Base-by-base conservation (phyloP, 345 rosid species). In the Viola odorata region DNA sequence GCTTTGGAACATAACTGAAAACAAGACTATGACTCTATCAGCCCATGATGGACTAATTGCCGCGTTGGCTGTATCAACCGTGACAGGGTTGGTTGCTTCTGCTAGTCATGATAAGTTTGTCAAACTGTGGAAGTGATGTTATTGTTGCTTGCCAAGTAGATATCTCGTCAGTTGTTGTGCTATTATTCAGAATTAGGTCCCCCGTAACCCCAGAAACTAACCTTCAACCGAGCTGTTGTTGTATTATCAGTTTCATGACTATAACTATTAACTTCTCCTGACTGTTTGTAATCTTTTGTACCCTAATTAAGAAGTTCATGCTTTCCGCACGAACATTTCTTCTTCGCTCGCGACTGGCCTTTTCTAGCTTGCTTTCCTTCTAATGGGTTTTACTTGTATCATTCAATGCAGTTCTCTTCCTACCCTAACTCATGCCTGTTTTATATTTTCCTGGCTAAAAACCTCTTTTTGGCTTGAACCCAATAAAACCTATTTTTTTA, bases 101-200 rank as follows among this genome's bases (percentile, higher is more conserved):
- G 99, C 96, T 3, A 88, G 99, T 75, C 97, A 94, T 6, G 97
- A 94, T 73, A 86, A 85, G 81, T 67, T 62, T 53, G 88, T 94
- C 66, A 94, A 94, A 83, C 78, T 94, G 45, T 94, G 99, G 99
- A 94, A 86, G 73, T 88, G 74, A 80, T 39, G 10, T n/a, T 40
- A 16, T 36, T 37, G 40, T 47, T 37, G 32, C 32, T 23, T 2
- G 50, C 16, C 15, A 8, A 16, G 8, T 38, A 7, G 4, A 3
- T 48, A 9, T 8, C n/a, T 11, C 42, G 17, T 42, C 23, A 11
- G 37, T 36, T 45, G 6, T 49, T 15, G 32, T 62, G 58, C 51
- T 41, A 53, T 60, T 49, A 15, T 58, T 13, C 11, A 23, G 37
- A 64, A 23, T 42, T 55, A 50, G 59, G 63, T 50, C 38, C 64